Evolutionary conservation across 495 filamentous ascomycete species (phyloP).

Genomic region (Talaromyces stipitatus): DNA sequence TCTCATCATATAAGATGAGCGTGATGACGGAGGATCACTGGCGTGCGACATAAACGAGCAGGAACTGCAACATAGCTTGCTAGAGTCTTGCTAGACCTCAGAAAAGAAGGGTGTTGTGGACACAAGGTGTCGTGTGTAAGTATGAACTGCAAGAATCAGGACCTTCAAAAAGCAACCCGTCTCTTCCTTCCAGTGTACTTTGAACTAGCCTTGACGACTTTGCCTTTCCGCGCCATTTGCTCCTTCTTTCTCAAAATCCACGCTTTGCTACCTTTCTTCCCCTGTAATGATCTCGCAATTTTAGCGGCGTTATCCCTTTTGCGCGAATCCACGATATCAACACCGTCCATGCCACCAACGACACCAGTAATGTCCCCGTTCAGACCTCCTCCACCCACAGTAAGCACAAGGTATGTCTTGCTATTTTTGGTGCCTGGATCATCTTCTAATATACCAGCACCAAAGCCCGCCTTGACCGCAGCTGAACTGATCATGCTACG

Average conservation of each 20-base stretch:
- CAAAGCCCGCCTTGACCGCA: constrained; percentile 89
- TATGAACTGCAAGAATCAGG: background rate
- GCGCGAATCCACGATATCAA: constrained; percentile 69
- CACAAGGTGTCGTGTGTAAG: background rate
- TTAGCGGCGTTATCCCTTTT: constrained; percentile 40
- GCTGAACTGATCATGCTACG: constrained; percentile 83
- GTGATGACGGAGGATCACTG: background rate
- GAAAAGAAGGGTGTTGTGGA: background rate
- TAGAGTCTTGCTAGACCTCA: background rate
- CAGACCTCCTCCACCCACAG: constrained; percentile 73
- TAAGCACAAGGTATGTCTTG: constrained; percentile 91
- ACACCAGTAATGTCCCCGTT: constrained; percentile 79
- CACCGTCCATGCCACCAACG: constrained; percentile 78
- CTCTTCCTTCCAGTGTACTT: constrained; percentile 92
- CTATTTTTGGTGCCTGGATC: constrained; percentile 90
- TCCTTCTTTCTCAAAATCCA: constrained; percentile 97
- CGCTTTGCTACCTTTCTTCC: constrained; percentile 68
- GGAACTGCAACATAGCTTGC: background rate
- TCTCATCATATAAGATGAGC: background rate
- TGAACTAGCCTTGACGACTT: constrained; percentile 79
- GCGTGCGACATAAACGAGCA: too few relatives aligned
- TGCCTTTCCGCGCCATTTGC: constrained; percentile 88
- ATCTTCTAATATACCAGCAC: constrained; percentile 90
- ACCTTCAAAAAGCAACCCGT: constrained; percentile 45
- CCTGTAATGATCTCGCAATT: constrained; percentile 42